A percentile compares a stretch with the other conserved stretches of the same genome.
Conservation (phyloP, 164 flowering plant genomes). For the Aristolochia fimbriata region DNA sequence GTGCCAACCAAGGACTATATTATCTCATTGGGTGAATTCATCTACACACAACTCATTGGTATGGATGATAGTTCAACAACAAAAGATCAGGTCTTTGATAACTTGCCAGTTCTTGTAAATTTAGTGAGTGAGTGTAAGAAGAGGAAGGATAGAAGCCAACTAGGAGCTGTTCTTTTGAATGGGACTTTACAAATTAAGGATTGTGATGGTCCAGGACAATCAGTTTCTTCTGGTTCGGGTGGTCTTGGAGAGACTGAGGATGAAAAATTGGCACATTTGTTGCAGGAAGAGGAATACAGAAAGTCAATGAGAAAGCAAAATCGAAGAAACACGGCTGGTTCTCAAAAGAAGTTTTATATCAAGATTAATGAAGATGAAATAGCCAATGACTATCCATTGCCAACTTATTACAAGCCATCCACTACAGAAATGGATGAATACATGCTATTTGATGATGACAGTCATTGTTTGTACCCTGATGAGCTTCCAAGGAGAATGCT, state of each 20-base stretch:
- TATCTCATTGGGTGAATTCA: conserved; percentile 70
- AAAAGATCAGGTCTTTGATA: conserved; percentile 38
- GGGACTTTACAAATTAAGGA: conserved; percentile 24
- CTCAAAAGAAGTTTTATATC: conserved; percentile 53
- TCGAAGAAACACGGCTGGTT: conserved; percentile 17
- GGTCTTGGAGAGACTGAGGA: conserved; percentile 53
- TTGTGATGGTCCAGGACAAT: conserved; percentile 9
- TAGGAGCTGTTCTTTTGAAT: conserved; percentile 10
- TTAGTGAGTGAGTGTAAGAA: conserved; percentile 51
- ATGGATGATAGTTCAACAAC: conserved; percentile 56
- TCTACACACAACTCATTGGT: conserved; percentile 71
- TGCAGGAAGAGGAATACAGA: conserved; percentile 81
- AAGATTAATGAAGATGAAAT: conserved; percentile 94
- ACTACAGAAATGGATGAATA: conserved; percentile 70
- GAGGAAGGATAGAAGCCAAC: conserved; percentile 13
- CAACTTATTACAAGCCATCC: conserved; percentile 61
- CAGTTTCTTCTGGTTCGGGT: conserved; percentile 8
- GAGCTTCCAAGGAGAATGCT: conserved; percentile 72
- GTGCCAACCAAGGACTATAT: conserved; percentile 51
- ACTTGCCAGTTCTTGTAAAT: conserved; percentile 50
- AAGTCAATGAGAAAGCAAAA: conserved; percentile 48
- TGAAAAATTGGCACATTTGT: conserved; percentile 48
- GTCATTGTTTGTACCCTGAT: conserved; percentile 28
- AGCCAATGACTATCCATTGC: conserved; percentile 88
- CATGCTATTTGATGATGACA: conserved; percentile 51